Conservation (phyloP, 2,329 filamentous ascomycete genomes). For the Exophiala mesophila region DNA sequence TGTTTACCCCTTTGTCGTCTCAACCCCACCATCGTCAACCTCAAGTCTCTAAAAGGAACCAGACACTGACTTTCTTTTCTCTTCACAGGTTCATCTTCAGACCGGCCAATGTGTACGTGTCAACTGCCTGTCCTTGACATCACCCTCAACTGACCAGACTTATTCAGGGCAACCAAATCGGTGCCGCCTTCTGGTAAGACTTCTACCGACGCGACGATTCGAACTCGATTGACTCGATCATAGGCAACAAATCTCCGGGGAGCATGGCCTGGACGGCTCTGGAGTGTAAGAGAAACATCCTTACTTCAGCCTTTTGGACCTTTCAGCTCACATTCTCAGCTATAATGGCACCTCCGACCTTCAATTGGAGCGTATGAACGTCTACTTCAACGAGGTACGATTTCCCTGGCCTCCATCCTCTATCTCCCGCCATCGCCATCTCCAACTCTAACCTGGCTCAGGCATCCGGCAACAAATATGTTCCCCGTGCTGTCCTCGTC, state of each 20-base stretch:
- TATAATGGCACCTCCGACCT: conserved; percentile 98
- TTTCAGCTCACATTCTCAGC: conserved; percentile 41
- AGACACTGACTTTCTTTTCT: conserved; percentile 54
- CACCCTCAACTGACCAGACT: conserved; percentile 32
- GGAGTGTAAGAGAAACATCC: conserved; percentile 65
- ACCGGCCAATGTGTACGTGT: conserved; percentile 96
- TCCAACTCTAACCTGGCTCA: conserved; percentile 36
- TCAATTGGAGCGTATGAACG: conserved; percentile 99
- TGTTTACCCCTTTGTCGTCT: conserved; percentile 33
- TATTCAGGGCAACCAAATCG: conserved; percentile 96
- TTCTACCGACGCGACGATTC: conserved; percentile 13
- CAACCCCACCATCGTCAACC: conserved; percentile 16
- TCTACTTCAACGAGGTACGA: conserved; percentile 92
- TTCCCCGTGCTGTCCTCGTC: conserved; percentile 97
- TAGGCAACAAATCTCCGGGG: conserved; percentile 77
- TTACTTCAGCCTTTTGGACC: neutral
- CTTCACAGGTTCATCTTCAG: conserved; percentile 90
- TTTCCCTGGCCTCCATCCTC: conserved; percentile 1
- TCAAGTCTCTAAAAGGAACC: conserved; percentile 17
- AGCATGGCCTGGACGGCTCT: conserved; percentile 95
- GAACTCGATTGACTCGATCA: conserved; percentile 33
- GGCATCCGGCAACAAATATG: conserved; percentile 98
- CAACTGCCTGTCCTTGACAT: conserved; percentile 20
- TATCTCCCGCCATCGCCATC: no score
- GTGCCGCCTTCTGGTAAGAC: conserved; percentile 95